Base-by-base conservation (phyloP, 2,329 filamentous ascomycete species). In the Dissoconium aciculare region DNA sequence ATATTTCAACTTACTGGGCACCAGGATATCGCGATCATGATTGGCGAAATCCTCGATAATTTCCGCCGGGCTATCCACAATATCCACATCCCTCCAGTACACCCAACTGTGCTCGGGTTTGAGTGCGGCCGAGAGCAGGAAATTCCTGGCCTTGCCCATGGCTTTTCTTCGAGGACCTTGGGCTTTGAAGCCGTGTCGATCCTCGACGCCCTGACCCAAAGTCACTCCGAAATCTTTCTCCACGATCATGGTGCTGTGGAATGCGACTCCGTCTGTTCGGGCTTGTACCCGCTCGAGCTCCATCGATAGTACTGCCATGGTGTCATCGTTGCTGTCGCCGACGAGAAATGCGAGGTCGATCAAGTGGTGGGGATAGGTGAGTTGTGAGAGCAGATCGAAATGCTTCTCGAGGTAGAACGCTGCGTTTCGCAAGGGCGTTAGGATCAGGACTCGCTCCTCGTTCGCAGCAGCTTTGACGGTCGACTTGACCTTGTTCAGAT, bases 71-170 rank as follows among this genome's bases (percentile, higher is more conserved):
- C 79, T 92, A 51, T 98, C 85, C 27, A 81, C 74, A 46, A 98
- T 94, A 56, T 98, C 89, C 29, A 93, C 85, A 54, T 98, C 89
- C 37, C 89, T 74, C 89, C 89, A 98, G 57, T 94, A 95, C 5
- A 95, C 85, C 89, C 89, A 98, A 5, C 84, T 87, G 54, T 98
- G 89, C 38, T 95, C 84, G 0, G 84, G 74, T 62, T 91, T 92
- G 47, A 98, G 54, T 3, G 89, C 78, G 0, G 82, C 67, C 17
- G 74, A 71, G 2, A 98, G 70, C 12, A 98, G 66, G 56, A 92
- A 98, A 56, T 98, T 98, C 45, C 89, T 73, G 15, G 89, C 89
- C 44, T 69, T 74, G 27, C 79, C 89, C 71, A 98, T 85, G 19
- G 78, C 74, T 60, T 87, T 95, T 42, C 89, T 74, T 40, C 89